A percentile compares a stretch with the other conserved stretches of the same genome.
Evolutionary conservation across 176 grass and related monocot species (phyloP).

Genomic region (Eragrostis nindensis): DNA sequence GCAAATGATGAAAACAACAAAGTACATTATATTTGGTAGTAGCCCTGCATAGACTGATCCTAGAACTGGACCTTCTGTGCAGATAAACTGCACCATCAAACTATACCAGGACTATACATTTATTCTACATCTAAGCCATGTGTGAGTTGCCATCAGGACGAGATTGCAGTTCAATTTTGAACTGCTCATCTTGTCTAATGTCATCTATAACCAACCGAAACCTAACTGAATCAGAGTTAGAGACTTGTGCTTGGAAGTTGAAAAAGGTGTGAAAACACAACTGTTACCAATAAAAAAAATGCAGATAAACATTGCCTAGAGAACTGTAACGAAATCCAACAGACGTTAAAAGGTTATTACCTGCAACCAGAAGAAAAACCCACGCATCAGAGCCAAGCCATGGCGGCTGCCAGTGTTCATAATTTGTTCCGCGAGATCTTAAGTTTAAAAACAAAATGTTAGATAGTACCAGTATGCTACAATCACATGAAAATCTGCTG

Average conservation of each 20-base stretch:
- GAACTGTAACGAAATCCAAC: conserved; percentile 8
- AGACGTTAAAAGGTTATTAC: conserved; percentile 37
- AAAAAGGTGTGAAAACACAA: background rate
- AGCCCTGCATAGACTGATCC: background rate
- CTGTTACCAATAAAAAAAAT: background rate
- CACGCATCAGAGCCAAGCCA: conserved; percentile 73
- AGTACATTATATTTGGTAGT: background rate
- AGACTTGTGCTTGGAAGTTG: background rate
- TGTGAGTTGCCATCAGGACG: background rate
- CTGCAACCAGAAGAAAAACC: conserved; percentile 85
- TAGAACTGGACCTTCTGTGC: background rate
- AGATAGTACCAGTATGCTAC: background rate
- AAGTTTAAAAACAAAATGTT: conserved; percentile 28
- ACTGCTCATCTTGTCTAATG: background rate
- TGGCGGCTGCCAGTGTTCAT: conserved; percentile 11
- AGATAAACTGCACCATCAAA: conserved; percentile 15
- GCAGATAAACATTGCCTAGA: background rate
- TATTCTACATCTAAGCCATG: conserved; percentile 8
- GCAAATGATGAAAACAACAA: conserved; percentile 27
- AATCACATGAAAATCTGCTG: conserved; percentile 15
- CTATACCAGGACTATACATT: conserved; percentile 3
- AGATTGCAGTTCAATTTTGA: background rate
- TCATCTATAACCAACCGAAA: background rate
- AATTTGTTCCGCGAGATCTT: conserved; percentile 58
- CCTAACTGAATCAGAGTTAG: background rate